A percentile compares a stretch with the other conserved stretches of the same genome.
Evolutionary conservation across 805 yeast genomes (phyloP).

Genomic region (Helenozyma rhizophorensis): DNA sequence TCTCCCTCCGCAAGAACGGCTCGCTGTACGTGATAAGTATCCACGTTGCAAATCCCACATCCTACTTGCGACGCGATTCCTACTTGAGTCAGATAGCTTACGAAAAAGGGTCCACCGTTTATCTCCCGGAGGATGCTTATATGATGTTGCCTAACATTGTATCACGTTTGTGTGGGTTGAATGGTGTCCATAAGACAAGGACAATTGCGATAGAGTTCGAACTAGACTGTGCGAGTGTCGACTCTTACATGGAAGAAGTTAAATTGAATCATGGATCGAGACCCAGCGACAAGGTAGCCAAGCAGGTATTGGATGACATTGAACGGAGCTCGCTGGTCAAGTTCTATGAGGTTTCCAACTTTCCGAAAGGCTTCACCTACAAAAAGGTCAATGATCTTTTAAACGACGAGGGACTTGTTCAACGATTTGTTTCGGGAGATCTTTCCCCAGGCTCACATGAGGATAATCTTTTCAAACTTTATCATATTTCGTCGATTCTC

Average conservation of each 20-base stretch:
- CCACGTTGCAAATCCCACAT: slow-evolving; percentile 86
- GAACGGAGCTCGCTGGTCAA: slow-evolving; percentile 16
- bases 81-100: slow-evolving; percentile 52
- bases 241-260: not conserved
- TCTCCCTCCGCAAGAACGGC: slow-evolving; percentile 47
- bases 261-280: not conserved
- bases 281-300: slow-evolving; percentile 6
- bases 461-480: slow-evolving; percentile 24
- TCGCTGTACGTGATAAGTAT: slow-evolving; percentile 46
- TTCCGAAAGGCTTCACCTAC: slow-evolving; percentile 52
- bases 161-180: slow-evolving; percentile 46
- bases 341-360: slow-evolving; percentile 22
- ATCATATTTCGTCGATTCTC: slow-evolving; percentile 23
- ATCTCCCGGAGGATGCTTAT: slow-evolving; percentile 60
- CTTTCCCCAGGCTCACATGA: slow-evolving; percentile 17
- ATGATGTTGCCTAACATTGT: slow-evolving; percentile 69
- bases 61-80: slow-evolving; percentile 46
- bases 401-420: slow-evolving; percentile 16
- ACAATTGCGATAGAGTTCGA: slow-evolving; percentile 35
- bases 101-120: slow-evolving; percentile 60
- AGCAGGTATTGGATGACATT: slow-evolving; percentile 14
- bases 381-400: slow-evolving; percentile 54
- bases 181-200: slow-evolving; percentile 43
- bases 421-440: slow-evolving; percentile 5
- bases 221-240: slow-evolving; percentile 3